Percentiles rank a stretch among this genome's conserved stretches.
phyloP scores from a whole-genome alignment of 192 early-diverging fungal species.

The Chytriomyces sp. region DNA sequence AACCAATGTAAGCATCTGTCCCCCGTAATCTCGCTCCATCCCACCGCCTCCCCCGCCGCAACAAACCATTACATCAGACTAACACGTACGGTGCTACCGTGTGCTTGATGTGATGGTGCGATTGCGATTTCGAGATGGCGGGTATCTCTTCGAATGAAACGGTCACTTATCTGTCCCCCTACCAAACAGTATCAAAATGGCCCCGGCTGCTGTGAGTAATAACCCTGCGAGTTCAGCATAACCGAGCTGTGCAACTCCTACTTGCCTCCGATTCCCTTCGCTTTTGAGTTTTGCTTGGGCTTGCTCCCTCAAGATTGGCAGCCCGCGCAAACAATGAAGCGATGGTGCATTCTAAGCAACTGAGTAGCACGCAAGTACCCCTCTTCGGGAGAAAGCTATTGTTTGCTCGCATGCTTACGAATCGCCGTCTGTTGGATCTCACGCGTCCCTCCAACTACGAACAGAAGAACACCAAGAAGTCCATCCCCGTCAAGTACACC shows the following conservation, averaged over 20 bases:
- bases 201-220: not conserved
- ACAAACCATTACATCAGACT: too few species aligned
- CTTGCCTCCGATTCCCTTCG: not conserved
- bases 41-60: too few species aligned
- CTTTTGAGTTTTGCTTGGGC: not conserved
- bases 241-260: not conserved
- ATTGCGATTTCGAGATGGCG: too few species aligned
- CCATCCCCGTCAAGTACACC: conserved; percentile 75
- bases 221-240: not conserved
- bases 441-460: not conserved
- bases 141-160: too few species aligned
- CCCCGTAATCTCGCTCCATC: too few species aligned
- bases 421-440: not conserved
- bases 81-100: too few species aligned
- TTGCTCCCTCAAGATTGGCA: not conserved
- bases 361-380: conserved; percentile 10
- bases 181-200: not conserved
- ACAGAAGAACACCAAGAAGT: conserved; percentile 35
- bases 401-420: conserved; percentile 19
- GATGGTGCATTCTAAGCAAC: conserved; percentile 10
- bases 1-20: too few species aligned
- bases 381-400: not conserved
- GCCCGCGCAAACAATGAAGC: not conserved
- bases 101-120: too few species aligned
- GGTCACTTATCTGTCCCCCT: not conserved